Base-by-base conservation (phyloP, 1,139 yeast genomes). In the Candida frijolesensis region DNA sequence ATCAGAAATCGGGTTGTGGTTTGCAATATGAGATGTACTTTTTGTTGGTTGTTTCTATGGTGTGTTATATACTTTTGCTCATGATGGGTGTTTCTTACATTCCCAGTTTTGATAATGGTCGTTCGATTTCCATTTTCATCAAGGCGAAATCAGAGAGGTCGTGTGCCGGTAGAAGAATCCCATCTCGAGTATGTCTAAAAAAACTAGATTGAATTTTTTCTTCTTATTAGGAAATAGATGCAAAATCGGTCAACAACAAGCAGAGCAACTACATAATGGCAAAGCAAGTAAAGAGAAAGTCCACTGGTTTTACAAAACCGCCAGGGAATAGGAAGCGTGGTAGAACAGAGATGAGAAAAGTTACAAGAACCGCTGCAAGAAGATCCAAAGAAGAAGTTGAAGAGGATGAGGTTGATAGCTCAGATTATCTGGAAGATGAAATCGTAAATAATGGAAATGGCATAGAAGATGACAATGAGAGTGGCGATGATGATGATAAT, bases 291-390 rank as follows among this genome's bases (percentile, higher is more conserved):
- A 56, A 54, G 33, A 49, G 58, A 47, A 50, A 46, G 43, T 16
- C 47, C 12, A 27, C 16, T 27, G 44, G 30, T 11, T 15, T 22
- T 5, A 19, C 39, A 12, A 34, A 6, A 16, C 11, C 15, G 10
- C 22, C 33, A 8, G 25, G 27, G 15, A 49, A 51, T 18, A 49
- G 48, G 25, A 81, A 82, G 55, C 72, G 76, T 51, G 92, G 94
- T 2, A 75, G 94, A 60, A 73, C 76, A 45, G 82, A 82, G 53
- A 60, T 82, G 59, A 74, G 94, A 63, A 72, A 72, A 1, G 80
- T 87, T 32, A 79, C 82, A 4, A 76, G 89, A 66, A 79, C 85
- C 4, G 69, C 82, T 12, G 67, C 77, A 54, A 67, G 80, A 60
- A 33, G 39, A 19, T 46, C 42, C 35, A 15, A 27, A 52, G 39